A percentile compares a stretch with the other conserved stretches of the same genome.
Conservation (phyloP, 2,329 filamentous ascomycete genomes). For the Teratosphaeria pseudoeucalypti region DNA sequence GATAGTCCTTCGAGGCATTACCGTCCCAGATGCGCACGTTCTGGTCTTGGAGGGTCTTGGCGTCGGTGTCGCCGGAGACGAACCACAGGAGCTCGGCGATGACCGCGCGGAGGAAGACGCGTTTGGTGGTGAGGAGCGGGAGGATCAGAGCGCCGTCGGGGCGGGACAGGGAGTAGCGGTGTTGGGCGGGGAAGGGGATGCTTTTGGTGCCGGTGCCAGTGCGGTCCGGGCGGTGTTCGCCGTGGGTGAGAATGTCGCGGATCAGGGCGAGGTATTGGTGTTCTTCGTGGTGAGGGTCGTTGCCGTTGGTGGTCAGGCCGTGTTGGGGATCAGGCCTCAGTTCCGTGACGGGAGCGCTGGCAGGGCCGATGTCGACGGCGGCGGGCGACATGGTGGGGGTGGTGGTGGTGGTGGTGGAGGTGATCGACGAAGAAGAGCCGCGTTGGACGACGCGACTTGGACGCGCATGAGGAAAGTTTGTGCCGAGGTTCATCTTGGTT, state of each 20-base stretch:
- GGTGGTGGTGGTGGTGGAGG: not conserved
- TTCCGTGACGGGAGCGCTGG: slow-evolving; percentile 15
- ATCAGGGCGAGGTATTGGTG: slow-evolving; percentile 89
- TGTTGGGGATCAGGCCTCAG: slow-evolving; percentile 9
- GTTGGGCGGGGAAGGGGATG: slow-evolving; percentile 74
- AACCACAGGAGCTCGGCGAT: slow-evolving; percentile 95
- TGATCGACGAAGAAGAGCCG: not conserved
- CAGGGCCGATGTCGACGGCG: slow-evolving; percentile 20
- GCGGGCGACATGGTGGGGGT: slow-evolving; percentile 20
- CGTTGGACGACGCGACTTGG: slow-evolving; percentile 1
- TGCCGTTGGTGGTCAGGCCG: slow-evolving; percentile 6
- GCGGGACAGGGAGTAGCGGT: slow-evolving; percentile 75
- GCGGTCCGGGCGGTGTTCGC: slow-evolving; percentile 84
- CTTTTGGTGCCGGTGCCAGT: slow-evolving; percentile 90
- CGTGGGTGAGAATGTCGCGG: slow-evolving; percentile 66
- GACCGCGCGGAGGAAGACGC: slow-evolving; percentile 84
- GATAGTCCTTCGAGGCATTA: slow-evolving; percentile 82
- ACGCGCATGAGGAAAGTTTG: not conserved
- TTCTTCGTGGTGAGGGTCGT: slow-evolving; percentile 58
- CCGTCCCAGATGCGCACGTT: slow-evolving; percentile 98
- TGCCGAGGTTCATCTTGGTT: not conserved
- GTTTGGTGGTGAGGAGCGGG: slow-evolving; percentile 92
- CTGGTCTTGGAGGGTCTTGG: slow-evolving; percentile 60
- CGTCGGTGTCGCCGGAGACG: slow-evolving; percentile 73
- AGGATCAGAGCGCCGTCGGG: slow-evolving; percentile 51